phyloP scores from a whole-genome alignment of 768 basidiomycete genomes.

The Clitopilus hobsonii region DNA sequence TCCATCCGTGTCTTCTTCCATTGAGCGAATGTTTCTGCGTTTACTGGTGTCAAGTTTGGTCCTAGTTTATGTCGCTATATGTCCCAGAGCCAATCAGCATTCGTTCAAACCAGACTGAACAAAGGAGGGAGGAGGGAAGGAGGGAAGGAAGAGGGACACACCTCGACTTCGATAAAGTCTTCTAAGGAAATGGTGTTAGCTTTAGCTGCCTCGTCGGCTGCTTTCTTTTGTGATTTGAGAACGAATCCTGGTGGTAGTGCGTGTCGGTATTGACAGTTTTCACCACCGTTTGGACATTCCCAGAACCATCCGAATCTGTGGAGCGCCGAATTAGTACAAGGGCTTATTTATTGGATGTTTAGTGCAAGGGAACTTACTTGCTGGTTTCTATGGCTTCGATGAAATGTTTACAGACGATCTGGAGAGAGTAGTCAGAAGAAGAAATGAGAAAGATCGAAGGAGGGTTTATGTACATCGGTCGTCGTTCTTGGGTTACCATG shows the following conservation, averaged over 20 bases:
- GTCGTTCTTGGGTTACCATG: constrained; percentile 87
- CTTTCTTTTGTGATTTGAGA: constrained; percentile 91
- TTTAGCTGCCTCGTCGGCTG: constrained; percentile 85
- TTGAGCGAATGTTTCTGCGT: constrained; percentile 80
- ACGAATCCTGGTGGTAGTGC: constrained; percentile 96
- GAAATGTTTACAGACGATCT: constrained; percentile 99
- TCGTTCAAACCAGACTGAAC: too few relatives aligned
- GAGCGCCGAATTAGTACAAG: background rate
- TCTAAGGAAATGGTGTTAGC: constrained; percentile 87
- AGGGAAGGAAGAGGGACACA: constrained; percentile 24
- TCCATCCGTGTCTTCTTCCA: constrained; percentile 96
- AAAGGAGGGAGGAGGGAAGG: constrained; percentile 1
- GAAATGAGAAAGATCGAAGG: constrained; percentile 1
- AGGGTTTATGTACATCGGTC: constrained; percentile 76
- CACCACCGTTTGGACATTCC: constrained; percentile 82
- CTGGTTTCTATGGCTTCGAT: constrained; percentile 92
- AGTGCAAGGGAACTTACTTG: constrained; percentile 42
- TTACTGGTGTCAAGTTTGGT: constrained; percentile 86
- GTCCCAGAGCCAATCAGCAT: background rate
- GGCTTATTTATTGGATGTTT: background rate
- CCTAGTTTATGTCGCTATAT: constrained; percentile 90
- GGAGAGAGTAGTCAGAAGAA: constrained; percentile 1
- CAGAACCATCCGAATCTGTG: constrained; percentile 92
- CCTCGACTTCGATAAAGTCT: constrained; percentile 97
- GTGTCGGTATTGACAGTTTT: constrained; percentile 89